A percentile compares a stretch with the other conserved stretches of the same genome.
Conservation (phyloP, 192 early-diverging fungal genomes). For the Spinellus fusiger region DNA sequence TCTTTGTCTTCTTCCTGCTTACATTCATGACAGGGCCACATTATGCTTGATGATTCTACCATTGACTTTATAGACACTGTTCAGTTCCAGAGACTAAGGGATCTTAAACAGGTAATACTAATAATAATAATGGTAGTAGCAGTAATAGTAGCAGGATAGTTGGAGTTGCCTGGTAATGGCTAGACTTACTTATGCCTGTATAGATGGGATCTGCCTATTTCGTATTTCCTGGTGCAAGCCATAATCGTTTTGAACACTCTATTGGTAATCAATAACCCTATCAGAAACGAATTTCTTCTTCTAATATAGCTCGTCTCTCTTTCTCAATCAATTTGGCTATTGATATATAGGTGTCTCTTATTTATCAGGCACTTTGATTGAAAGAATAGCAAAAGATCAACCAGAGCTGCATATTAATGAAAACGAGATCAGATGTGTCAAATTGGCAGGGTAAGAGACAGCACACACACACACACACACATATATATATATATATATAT, state of each 20-base stretch:
- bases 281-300: too few species aligned
- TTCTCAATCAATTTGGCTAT: background rate
- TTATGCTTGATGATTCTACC: constrained; percentile 59
- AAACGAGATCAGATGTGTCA: constrained; percentile 79
- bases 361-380: constrained; percentile 69
- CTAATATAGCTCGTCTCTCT: too few species aligned
- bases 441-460: constrained; percentile 62
- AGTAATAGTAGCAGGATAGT: background rate
- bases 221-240: constrained; percentile 90
- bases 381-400: constrained; percentile 64
- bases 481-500: background rate
- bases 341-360: constrained; percentile 65
- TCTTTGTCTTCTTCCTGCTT: constrained; percentile 1
- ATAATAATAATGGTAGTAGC: background rate
- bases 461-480: background rate
- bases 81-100: constrained; percentile 94
- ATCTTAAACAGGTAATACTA: constrained; percentile 70
- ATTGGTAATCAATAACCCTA: constrained; percentile 33
- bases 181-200: background rate
- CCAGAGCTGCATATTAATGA: constrained; percentile 73
- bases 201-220: constrained; percentile 76
- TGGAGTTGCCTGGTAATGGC: background rate
- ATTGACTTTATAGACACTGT: constrained; percentile 83
- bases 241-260: constrained; percentile 96
- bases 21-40: constrained; percentile 51